Percentiles rank a stretch among this genome's conserved stretches.
Conservation (phyloP, 2,329 filamentous ascomycete genomes). For the Exophiala oligosperma region DNA sequence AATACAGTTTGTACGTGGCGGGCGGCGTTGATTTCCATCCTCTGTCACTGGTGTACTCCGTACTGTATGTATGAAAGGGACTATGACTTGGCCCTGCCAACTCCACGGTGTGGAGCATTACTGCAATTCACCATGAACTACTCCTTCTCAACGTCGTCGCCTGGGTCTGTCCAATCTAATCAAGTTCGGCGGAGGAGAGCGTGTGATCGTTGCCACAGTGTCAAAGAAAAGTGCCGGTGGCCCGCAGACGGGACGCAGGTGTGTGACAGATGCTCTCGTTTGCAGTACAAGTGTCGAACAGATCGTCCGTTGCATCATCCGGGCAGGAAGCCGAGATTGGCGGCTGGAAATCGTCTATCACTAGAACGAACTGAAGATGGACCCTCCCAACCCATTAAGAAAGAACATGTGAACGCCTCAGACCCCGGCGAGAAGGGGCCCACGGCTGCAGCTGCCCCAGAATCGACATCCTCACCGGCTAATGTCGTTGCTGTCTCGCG, state of each 20-base stretch:
- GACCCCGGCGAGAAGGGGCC: neutral
- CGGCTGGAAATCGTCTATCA: conserved; percentile 5
- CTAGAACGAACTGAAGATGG: conserved; percentile 3
- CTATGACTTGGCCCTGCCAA: no score
- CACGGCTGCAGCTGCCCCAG: neutral
- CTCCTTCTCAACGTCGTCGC: no score
- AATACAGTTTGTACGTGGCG: no score
- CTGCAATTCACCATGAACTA: no score
- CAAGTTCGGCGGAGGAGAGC: conserved; percentile 11
- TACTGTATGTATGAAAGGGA: no score
- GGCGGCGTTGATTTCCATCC: no score
- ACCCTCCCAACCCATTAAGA: neutral
- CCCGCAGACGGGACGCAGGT: neutral
- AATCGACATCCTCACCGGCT: neutral
- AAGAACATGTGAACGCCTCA: neutral
- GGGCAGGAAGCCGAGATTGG: conserved; percentile 7
- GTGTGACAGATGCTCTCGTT: conserved; percentile 10
- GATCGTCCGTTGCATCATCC: neutral
- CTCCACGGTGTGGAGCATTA: no score
- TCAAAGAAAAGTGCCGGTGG: conserved; percentile 10
- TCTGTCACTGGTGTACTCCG: no score
- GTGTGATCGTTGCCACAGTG: conserved; percentile 10
- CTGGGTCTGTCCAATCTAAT: neutral
- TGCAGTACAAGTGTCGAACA: conserved; percentile 1
- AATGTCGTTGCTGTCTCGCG: no score